Conservation (phyloP, 2,329 filamentous ascomycete species). For the Venturia carpophila region DNA sequence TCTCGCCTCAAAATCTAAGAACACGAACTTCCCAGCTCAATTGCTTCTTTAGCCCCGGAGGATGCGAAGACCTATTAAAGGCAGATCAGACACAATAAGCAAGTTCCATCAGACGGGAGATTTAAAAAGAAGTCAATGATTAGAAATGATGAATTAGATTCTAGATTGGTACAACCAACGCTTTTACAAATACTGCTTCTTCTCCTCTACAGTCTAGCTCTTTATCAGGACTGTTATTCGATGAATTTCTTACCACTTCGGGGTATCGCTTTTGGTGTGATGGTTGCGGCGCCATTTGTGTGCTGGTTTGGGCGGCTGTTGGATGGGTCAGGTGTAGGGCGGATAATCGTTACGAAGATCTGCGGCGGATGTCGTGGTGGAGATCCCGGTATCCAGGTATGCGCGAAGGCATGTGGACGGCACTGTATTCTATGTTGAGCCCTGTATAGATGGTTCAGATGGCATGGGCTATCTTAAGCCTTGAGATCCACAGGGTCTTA, state of each 20-base stretch:
- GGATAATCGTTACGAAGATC: neutral
- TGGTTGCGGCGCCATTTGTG: neutral
- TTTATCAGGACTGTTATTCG: neutral
- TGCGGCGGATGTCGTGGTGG: neutral
- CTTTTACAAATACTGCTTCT: neutral
- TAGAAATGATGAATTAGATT: slow-evolving; percentile 4
- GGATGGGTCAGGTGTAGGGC: neutral
- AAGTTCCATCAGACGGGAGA: neutral
- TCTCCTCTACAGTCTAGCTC: neutral
- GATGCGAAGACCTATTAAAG: neutral
- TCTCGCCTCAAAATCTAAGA: no score
- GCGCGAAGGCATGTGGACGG: neutral
- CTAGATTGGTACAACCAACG: neutral
- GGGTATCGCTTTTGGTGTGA: slow-evolving; percentile 1
- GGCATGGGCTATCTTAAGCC: neutral
- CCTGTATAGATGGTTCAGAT: neutral
- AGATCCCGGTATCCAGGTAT: neutral
- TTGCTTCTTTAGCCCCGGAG: neutral
- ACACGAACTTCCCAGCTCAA: neutral
- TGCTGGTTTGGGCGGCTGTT: neutral
- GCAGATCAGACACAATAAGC: neutral
- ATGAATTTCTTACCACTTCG: neutral
- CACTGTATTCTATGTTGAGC: neutral
- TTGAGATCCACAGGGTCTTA: neutral
- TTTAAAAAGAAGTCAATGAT: no score